Evolutionary conservation across 2,329 filamentous ascomycete genomes (phyloP).

Genomic region (Penicillium sp.): DNA sequence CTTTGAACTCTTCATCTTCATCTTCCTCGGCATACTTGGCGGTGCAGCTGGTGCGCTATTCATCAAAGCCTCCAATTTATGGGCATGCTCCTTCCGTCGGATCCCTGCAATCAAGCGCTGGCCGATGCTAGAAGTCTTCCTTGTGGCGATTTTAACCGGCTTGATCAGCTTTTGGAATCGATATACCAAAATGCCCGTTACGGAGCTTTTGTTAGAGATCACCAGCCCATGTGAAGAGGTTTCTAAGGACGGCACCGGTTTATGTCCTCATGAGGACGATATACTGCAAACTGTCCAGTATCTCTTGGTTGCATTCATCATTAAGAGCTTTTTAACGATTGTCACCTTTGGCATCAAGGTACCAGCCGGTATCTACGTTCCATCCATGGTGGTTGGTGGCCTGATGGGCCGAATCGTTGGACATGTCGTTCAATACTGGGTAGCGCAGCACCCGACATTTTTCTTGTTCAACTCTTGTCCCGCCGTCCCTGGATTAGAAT

Average conservation of each 20-base stretch:
- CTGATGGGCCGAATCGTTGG: constrained; percentile 86
- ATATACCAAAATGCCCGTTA: constrained; percentile 84
- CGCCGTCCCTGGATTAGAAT: constrained; percentile 64
- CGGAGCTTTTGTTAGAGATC: constrained; percentile 85
- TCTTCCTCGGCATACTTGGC: constrained; percentile 81
- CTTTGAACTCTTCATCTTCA: constrained; percentile 84
- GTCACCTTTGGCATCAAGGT: constrained; percentile 97
- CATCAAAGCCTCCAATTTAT: constrained; percentile 89
- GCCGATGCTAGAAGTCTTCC: constrained; percentile 80
- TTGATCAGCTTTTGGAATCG: constrained; percentile 90
- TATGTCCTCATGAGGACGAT: constrained; percentile 74
- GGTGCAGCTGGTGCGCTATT: constrained; percentile 85
- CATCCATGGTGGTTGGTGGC: constrained; percentile 97
- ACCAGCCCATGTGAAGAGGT: constrained; percentile 77
- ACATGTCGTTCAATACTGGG: constrained; percentile 78
- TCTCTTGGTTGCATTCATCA: constrained; percentile 74
- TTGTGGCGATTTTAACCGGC: constrained; percentile 84
- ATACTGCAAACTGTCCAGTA: constrained; percentile 76
- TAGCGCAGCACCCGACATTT: constrained; percentile 69
- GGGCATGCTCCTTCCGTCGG: constrained; percentile 85
- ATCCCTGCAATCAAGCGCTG: constrained; percentile 76
- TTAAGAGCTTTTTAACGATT: constrained; percentile 85
- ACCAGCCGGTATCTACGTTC: constrained; percentile 94
- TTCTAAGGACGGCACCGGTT: constrained; percentile 66
- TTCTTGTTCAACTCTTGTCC: constrained; percentile 74